Conservation (phyloP, 768 basidiomycete genomes). For the Sporobolomyces phaffii region DNA sequence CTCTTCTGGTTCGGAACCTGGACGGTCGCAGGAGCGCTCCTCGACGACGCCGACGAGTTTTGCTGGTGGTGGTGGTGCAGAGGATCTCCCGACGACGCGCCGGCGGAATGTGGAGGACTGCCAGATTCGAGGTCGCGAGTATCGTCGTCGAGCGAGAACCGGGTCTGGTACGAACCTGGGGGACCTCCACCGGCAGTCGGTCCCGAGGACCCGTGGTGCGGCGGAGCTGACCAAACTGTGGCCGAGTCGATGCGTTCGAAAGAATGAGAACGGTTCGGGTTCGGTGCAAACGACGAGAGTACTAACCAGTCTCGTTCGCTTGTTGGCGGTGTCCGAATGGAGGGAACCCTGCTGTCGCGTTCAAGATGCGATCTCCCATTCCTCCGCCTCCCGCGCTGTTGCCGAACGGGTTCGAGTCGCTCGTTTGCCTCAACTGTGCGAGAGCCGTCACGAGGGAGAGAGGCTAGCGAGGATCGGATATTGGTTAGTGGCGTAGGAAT, state of each 20-base stretch:
- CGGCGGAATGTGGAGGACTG: too few species aligned
- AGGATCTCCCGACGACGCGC: too few species aligned
- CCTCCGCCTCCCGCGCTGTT: slow-evolving; percentile 1
- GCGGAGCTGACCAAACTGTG: slow-evolving; percentile 30
- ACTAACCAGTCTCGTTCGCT: background rate
- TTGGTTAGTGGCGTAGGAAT: background rate
- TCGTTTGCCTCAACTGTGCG: slow-evolving; percentile 2
- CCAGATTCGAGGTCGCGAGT: slow-evolving; percentile 1
- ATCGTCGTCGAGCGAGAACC: slow-evolving; percentile 29
- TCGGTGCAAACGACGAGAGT: background rate
- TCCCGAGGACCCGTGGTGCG: too few species aligned
- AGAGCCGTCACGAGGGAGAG: slow-evolving; percentile 14
- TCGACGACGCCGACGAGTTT: background rate
- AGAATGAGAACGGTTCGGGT: background rate
- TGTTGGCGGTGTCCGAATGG: slow-evolving; percentile 11
- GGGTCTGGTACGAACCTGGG: slow-evolving; percentile 12
- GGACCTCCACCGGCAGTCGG: background rate
- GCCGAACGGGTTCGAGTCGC: slow-evolving; percentile 3
- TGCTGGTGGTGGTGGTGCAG: background rate
- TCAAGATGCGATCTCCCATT: slow-evolving; percentile 7
- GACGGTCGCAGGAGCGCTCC: background rate
- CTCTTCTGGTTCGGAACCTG: background rate
- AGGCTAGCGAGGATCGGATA: slow-evolving; percentile 3
- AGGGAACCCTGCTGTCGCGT: slow-evolving; percentile 1
- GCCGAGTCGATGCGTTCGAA: background rate